phyloP scores from a whole-genome alignment of 176 grass and related monocot genomes.

The Oropetium thomaeum region DNA sequence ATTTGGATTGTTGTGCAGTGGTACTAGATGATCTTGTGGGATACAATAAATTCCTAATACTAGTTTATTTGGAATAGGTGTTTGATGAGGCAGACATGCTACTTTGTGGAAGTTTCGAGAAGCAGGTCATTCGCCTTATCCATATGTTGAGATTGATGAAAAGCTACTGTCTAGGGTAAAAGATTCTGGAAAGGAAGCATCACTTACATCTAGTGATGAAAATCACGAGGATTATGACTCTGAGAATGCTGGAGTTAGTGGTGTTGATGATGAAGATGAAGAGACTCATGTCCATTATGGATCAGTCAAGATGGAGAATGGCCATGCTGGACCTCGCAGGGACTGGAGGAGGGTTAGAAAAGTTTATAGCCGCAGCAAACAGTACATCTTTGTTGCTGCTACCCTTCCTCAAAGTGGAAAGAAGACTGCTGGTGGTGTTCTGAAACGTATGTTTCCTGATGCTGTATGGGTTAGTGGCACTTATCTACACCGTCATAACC shows the following conservation, averaged over 20 bases:
- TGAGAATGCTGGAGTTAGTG: conserved; percentile 28
- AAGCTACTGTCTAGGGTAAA: conserved; percentile 67
- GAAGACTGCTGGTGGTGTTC: conserved; percentile 83
- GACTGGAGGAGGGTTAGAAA: conserved; percentile 93
- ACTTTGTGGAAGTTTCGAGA: conserved; percentile 95
- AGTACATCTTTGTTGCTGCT: conserved; percentile 94
- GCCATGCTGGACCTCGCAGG: conserved; percentile 7
- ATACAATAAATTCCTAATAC: conserved; percentile 1
- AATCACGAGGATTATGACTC: conserved; percentile 33
- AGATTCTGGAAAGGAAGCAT: conserved; percentile 37
- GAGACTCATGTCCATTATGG: conserved; percentile 28
- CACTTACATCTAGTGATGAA: conserved; percentile 16
- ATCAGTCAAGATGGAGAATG: conserved; percentile 35
- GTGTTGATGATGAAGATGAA: conserved; percentile 50
- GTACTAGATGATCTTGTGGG: conserved; percentile 10
- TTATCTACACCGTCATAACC: conserved; percentile 85
- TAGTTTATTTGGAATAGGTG: conserved; percentile 56
- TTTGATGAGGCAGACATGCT: conserved; percentile 99
- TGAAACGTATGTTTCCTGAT: conserved; percentile 92
- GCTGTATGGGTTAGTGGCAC: conserved; percentile 79
- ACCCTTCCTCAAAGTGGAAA: conserved; percentile 88
- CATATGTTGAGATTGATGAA: conserved; percentile 95
- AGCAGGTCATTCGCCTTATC: conserved; percentile 85
- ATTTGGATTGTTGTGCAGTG: neutral
- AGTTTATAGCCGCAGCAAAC: conserved; percentile 83